Conservation (phyloP, 1,284 basidiomycete genomes). For the Cystobasidium slooffiae region DNA sequence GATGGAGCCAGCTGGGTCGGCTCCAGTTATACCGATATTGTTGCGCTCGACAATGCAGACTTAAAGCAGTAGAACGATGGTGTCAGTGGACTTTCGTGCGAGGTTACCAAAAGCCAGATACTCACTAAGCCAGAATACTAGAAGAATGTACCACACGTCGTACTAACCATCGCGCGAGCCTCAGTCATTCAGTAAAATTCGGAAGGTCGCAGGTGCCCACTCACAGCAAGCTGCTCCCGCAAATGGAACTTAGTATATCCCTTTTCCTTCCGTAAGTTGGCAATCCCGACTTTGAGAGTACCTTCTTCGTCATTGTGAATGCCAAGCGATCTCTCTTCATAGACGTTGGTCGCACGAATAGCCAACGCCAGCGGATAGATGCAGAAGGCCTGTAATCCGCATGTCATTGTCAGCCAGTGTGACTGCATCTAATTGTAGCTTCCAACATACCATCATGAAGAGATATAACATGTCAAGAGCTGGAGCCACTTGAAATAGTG, state of each 20-base stretch:
- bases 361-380: conserved; percentile 67
- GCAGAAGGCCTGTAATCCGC: conserved; percentile 54
- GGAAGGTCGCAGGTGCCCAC: background rate
- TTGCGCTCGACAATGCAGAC: conserved; percentile 41
- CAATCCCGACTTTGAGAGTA: conserved; percentile 57
- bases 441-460: conserved; percentile 62
- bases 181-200: too few species aligned
- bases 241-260: conserved; percentile 71
- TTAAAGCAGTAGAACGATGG: background rate
- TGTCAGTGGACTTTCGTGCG: background rate
- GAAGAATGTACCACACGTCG: conserved; percentile 38
- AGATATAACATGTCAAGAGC: conserved; percentile 32
- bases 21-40: conserved; percentile 19
- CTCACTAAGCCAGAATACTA: conserved; percentile 25
- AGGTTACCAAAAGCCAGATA: background rate
- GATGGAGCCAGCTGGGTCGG: conserved; percentile 11
- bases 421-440: conserved; percentile 49
- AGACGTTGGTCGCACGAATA: conserved; percentile 95
- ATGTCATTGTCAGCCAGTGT: background rate
- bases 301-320: conserved; percentile 9
- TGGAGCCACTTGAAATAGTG: conserved; percentile 25
- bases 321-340: conserved; percentile 71
- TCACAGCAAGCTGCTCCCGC: conserved; percentile 56
- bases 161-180: conserved; percentile 9
- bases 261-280: conserved; percentile 62